Base-by-base conservation (phyloP, 1,284 basidiomycete genomes). In the Meira nashicola region DNA sequence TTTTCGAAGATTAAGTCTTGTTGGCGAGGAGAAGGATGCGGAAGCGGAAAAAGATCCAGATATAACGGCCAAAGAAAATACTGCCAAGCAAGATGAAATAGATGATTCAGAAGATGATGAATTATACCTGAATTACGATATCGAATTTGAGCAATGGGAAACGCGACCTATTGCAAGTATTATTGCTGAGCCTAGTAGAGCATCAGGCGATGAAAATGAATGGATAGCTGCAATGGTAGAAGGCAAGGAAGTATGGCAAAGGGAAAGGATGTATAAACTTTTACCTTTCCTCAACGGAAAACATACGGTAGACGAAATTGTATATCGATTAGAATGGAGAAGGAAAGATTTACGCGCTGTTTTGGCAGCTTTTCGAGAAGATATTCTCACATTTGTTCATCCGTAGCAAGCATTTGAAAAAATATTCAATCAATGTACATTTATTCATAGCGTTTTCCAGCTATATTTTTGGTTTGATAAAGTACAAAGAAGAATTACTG, bases 191-290 rank as follows among this genome's bases (percentile, higher is more conserved):
- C 91, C 90, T n/a, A 86, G 86, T 1, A 83, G 86, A 39, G 90
- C 90, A 23, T 89, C 86, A 12, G 82, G 86, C 8, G 74, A 86
- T 57, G 87, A 93, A 77, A 83, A 86, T 52, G 82, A 83, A 58
- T 93, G 90, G 89, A 81, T 93, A 51, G 82, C 84, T 21, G 87
- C 85, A 14, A 93, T 93, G 88, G 87, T 86, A 0, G 84, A 87
- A 17, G 88, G 86, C 5, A 90, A 89, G 76, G 86, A 88, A 48
- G 39, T 65, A 0, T 59, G 55, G 40, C 62, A 66, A 10, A 59
- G 59, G 37, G 62, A 71, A 33, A 58, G 62, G 40, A 63, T 71
- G 33, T 43, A 62, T 54, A 60, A 68, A 3, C 65, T 74, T 1
- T 55, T 77, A 21, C 74, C 76, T 7, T 78, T 73, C 41, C 50